Evolutionary conservation across 495 filamentous ascomycete species (phyloP), one percentile per base, ranked within the genome.

Genomic region (Oidiodendron maius): DNA sequence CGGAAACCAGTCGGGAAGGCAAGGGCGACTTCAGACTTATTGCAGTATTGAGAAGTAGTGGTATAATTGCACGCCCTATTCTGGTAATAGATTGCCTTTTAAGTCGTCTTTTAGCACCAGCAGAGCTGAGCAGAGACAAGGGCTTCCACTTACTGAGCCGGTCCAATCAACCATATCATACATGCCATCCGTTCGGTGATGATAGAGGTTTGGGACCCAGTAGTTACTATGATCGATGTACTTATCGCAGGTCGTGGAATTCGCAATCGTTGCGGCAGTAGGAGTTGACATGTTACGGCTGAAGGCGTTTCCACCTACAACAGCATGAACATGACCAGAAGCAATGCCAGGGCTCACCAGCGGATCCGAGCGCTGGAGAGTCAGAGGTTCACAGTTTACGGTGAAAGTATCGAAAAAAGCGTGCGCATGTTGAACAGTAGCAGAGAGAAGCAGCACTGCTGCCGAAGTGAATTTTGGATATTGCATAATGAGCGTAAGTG

Each of bases 1-100:
- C 83, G 84, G 59, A 89, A 82, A 20, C 77, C 81, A 9, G 64
- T 53, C 0, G 83, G 84, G 61, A 85, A 86, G 11, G 81, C 68
- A 16, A 18, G 40, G 8, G 46, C 37, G 15, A 36, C 47, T 13
- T 10, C 30, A 2, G 40, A 34, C 1, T 26, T 20, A 4, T 18
- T 25, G n/a, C 44, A 54, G 4, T n/a, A 42, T 42, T 13, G 4
- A 39, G 20, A 16, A 12, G 13, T 21, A 8, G 20, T 9, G 11
- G 15, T 35, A 12, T 30, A 25, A 8, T 20, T 38, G 10, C 43
- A 50, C 5, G 30, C 25, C 30, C 56, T 67, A 56, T 61, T 81
- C 69, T 77, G 61, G 55, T 84, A 85, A 61, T 86, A 86, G 36
- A 84, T 68, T 17, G 24, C 42, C 56, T 60, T 23, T 15, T 21